Base-by-base conservation (phyloP, 805 yeast genomes). In the Candida adriatica region DNA sequence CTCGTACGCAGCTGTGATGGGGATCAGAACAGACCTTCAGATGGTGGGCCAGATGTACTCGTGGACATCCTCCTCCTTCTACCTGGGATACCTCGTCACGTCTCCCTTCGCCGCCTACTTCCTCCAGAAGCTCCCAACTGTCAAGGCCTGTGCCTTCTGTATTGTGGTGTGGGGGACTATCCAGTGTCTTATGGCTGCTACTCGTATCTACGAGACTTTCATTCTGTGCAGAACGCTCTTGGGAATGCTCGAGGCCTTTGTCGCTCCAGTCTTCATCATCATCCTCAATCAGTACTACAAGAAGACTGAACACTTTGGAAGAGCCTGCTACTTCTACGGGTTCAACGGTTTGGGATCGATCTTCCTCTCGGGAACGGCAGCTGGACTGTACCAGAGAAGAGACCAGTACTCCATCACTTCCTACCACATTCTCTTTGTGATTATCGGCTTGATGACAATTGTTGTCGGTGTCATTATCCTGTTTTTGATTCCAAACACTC, bases 61-160 rank as follows among this genome's bases (percentile, higher is more conserved):
- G 34, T 64, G 77, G 73, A 39, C 62, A 8, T 62, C 73, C n/a
- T 59, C 74, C 3, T 56, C 63, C 13, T 71, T 71, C 42, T 70
- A 70, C 44, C 41, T 75, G 17, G 82, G 82, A 2, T 75, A 73
- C 44, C 45, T 75, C 22, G 72, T 68, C 35, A 75, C 70, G 36
- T 58, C 65, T 31, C 70, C 74, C 9, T 26, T 29, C 3, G 62
- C 68, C 2, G 51, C 62, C 13, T 45, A 53, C 14, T 26, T 64
- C 0, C 46, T 75, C 22, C 80, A 75, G 44, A 53, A 58, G 27
- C 61, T 73, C 33, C 78, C 77, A 4, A 13, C 33, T 6, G 33
- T 29, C 5, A 31, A 13, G 16, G 18, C 27, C n/a, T 56, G 73
- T 17, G 62, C 70, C 4, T 66, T 64, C 35, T 51, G 68, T 7